Conservation (phyloP, 164 flowering plant species). For the Macadamia tetraphylla region DNA sequence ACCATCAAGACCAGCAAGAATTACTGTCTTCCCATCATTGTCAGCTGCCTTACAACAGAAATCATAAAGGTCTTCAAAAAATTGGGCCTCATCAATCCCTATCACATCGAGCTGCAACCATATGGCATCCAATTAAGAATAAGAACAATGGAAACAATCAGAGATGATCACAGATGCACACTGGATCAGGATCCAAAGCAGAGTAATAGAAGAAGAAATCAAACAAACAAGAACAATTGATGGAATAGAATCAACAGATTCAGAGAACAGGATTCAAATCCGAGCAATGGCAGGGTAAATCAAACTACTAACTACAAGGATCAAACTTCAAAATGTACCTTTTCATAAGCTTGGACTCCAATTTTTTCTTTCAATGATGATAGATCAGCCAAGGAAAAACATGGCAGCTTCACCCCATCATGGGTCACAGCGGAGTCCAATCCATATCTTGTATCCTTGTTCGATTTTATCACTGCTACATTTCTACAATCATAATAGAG, state of each 20-base stretch:
- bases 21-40: slow-evolving; percentile 74
- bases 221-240: too few species aligned
- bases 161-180: too few species aligned
- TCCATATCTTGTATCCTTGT: slow-evolving; percentile 82
- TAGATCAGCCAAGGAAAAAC: slow-evolving; percentile 68
- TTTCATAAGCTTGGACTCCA: slow-evolving; percentile 61
- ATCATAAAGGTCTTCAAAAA: slow-evolving; percentile 85
- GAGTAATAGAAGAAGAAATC: too few species aligned
- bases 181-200: too few species aligned
- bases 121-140: background rate
- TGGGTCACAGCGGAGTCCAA: slow-evolving; percentile 81
- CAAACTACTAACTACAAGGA: too few species aligned
- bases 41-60: slow-evolving; percentile 88
- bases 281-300: too few species aligned
- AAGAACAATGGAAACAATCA: too few species aligned
- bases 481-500: slow-evolving; percentile 33
- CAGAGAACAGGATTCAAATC: too few species aligned
- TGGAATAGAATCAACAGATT: too few species aligned
- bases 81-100: slow-evolving; percentile 51
- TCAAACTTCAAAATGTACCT: slow-evolving; percentile 32
- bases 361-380: slow-evolving; percentile 51
- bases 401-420: slow-evolving; percentile 82
- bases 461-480: slow-evolving; percentile 76
- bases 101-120: slow-evolving; percentile 49
- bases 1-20: slow-evolving; percentile 92